Percentiles rank a stretch among this genome's conserved stretches.
Conservation (phyloP, 1,284 basidiomycete species). For the Gomphus bonarii region DNA sequence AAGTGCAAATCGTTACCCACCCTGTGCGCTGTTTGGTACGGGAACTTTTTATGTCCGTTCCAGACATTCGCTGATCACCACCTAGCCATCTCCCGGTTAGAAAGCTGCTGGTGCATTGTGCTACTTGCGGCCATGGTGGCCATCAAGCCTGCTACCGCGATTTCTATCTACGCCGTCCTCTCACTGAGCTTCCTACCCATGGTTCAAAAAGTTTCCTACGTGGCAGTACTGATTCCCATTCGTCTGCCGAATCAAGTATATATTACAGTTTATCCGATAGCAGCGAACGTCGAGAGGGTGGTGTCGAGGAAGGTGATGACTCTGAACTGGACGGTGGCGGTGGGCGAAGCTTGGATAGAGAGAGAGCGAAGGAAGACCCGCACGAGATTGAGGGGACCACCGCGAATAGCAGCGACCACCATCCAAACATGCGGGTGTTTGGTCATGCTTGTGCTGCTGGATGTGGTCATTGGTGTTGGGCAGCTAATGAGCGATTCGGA, state of each 20-base stretch:
- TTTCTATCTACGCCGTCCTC: conserved; percentile 47
- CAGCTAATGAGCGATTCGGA: conserved; percentile 13
- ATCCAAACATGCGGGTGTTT: conserved; percentile 15
- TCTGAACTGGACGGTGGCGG: background rate
- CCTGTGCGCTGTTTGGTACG: conserved; percentile 63
- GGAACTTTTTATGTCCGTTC: conserved; percentile 11
- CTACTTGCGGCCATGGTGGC: conserved; percentile 65
- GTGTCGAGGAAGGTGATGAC: background rate
- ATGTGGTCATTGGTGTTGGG: conserved; percentile 59
- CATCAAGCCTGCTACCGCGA: conserved; percentile 62
- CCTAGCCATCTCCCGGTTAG: conserved; percentile 62
- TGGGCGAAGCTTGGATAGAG: background rate
- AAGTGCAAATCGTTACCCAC: conserved; percentile 39
- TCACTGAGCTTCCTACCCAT: conserved; percentile 30
- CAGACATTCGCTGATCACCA: conserved; percentile 7
- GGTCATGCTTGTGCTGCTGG: conserved; percentile 55
- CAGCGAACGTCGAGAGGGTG: background rate
- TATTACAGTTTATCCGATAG: conserved; percentile 2
- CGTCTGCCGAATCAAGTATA: background rate
- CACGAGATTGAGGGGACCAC: background rate
- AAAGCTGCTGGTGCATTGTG: conserved; percentile 56
- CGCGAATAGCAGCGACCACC: background rate
- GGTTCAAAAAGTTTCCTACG: conserved; percentile 1
- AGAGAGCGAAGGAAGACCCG: background rate
- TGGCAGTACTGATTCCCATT: conserved; percentile 2